Percentiles rank a stretch among this genome's conserved stretches.
These are phyloP conservation scores for Trichophyton mentagrophytes DNA, from an alignment of 2,329 filamentous ascomycete genomes.

Conservation along the genomic window DNA sequence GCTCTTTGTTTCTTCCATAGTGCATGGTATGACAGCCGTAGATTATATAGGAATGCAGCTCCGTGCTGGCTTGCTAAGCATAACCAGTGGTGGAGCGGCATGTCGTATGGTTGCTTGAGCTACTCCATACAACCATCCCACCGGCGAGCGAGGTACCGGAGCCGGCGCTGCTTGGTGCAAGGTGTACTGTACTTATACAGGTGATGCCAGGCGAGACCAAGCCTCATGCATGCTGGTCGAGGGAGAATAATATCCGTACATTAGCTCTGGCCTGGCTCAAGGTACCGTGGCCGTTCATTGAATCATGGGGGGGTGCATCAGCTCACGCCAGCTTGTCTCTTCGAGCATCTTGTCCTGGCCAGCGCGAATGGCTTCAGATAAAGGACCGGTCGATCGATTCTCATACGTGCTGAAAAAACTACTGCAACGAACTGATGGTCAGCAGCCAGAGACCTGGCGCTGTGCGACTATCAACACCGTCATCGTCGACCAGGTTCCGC, in stretches of 20 bases:
- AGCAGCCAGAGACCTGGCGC: too few species aligned
- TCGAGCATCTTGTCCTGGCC: too few species aligned
- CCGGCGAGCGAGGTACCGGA: neutral
- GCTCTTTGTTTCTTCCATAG: neutral
- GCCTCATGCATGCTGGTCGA: neutral
- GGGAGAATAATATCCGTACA: neutral
- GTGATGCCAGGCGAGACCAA: neutral
- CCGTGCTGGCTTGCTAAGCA: neutral
- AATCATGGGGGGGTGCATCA: neutral
- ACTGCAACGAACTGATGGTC: too few species aligned
- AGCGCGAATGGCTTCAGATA: too few species aligned
- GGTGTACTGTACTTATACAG: neutral
- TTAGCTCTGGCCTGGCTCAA: neutral
- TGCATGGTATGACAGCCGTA: neutral
- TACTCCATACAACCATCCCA: neutral
- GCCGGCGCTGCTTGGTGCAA: neutral
- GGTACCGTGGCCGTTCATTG: neutral
- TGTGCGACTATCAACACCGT: neutral
- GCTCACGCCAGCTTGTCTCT: too few species aligned
- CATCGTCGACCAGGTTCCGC: neutral
- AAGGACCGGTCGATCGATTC: too few species aligned
- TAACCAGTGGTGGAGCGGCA: neutral
- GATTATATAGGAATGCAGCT: neutral
- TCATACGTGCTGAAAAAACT: too few species aligned
- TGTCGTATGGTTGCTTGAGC: neutral